Evolutionary conservation across 140 eudicot species (phyloP).

Genomic region (Senecio squalidus): DNA sequence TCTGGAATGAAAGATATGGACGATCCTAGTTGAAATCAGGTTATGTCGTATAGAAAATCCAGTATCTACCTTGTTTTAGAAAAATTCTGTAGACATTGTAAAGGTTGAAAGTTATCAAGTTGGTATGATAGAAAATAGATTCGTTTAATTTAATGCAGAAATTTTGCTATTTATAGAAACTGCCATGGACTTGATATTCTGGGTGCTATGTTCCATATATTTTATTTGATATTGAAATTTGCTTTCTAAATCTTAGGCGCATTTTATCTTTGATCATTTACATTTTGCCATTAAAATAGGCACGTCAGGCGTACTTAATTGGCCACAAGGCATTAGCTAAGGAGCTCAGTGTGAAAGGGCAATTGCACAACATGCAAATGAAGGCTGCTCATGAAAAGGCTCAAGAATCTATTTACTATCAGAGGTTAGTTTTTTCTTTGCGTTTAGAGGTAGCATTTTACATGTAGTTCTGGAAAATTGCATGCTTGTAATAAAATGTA

Average conservation of each 20-base stretch:
- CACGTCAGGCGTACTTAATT: constrained; percentile 78
- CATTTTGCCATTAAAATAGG: constrained; percentile 37
- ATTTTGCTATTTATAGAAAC: background rate
- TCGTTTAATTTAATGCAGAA: no score
- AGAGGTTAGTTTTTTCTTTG: constrained; percentile 52
- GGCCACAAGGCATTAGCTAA: constrained; percentile 96
- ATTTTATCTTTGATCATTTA: background rate
- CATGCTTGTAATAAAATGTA: background rate
- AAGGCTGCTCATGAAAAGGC: constrained; percentile 96
- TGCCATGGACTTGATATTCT: background rate
- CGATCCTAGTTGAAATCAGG: background rate
- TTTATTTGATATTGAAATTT: background rate
- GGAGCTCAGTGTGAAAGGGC: constrained; percentile 87
- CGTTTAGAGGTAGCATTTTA: background rate
- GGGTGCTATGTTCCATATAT: background rate
- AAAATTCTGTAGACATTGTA: no score
- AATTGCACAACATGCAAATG: constrained; percentile 90
- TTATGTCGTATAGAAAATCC: background rate
- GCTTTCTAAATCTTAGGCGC: background rate
- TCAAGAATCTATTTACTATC: constrained; percentile 87
- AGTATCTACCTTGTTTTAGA: background rate
- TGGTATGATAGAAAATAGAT: background rate
- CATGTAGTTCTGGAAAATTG: no score
- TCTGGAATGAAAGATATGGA: background rate
- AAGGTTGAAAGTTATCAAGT: background rate